Evolutionary conservation across 2,329 filamentous ascomycete species (phyloP), one percentile per base, ranked within the genome.

Genomic region (Alternaria consortialis): DNA sequence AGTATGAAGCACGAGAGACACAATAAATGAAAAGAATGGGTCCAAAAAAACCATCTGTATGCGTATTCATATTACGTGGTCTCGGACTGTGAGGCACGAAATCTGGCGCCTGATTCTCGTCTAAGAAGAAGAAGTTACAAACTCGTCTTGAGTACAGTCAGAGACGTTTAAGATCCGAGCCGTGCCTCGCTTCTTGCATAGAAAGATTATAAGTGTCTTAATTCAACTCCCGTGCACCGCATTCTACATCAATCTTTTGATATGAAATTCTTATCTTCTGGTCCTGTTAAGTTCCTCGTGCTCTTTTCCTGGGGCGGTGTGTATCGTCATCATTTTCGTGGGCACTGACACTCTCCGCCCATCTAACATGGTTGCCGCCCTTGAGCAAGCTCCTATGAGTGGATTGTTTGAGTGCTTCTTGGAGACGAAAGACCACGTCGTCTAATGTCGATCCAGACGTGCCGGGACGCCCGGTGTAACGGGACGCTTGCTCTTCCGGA

Each of bases 11-110:
- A 52, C 9, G 9, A 9, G 27, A 56, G 17, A 56, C 4, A 9
- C 11, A 17, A 40, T 56, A 31, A 47, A 47, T 6, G n/a, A 50
- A 32, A 56, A 39, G 42, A 56, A 50, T 50, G 27, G 51, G 7
- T 34, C 39, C 34, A n/a, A 53, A 53, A n/a, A 53, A 11, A 53
- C 17, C 7, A 53, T 53, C 5, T 44, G 12, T 44, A n/a, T 46
- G 2, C 5, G 2, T 12, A 46, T 46, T 46, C 13, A 46, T 46
- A 27, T 43, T 25, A 43, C 2, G 2, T 43, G 25, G 25, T 43
- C 40, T 43, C 15, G 17, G 32, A 8, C 43, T 46, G 12, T 12
- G 11, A 46, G 43, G 13, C 17, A 46, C 17, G 17, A 46, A 12
- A 46, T 53, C 7, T 34, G 13, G 51, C 20, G 39, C 20, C 51